These are phyloP conservation scores for Papiliotrema fonsecae DNA, from an alignment of 1,284 basidiomycete species.

Conservation along the genomic window DNA sequence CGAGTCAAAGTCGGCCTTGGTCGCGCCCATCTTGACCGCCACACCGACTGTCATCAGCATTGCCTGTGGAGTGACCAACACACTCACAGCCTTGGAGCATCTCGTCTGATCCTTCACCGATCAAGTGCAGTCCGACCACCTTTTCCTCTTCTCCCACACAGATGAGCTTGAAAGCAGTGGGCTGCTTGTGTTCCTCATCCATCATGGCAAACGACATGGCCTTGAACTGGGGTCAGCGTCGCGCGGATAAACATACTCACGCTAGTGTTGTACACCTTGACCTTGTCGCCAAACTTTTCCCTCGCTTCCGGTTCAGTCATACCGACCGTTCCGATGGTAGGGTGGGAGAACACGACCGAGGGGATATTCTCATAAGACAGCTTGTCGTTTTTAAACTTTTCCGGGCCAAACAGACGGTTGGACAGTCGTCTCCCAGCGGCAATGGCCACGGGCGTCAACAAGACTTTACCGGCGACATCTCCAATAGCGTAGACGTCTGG, in stretches of 20 bases:
- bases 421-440: conserved; percentile 85
- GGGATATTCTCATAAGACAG: conserved; percentile 88
- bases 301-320: conserved; percentile 85
- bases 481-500: conserved; percentile 76
- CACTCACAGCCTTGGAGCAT: conserved; percentile 73
- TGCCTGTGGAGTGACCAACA: not conserved
- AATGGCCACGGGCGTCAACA: conserved; percentile 97
- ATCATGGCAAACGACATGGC: conserved; percentile 85
- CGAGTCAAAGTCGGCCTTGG: conserved; percentile 77
- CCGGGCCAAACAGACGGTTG: conserved; percentile 84
- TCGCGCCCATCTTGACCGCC: conserved; percentile 91
- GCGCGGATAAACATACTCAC: conserved; percentile 29
- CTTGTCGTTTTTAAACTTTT: conserved; percentile 79
- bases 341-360: conserved; percentile 91
- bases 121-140: conserved; percentile 90
- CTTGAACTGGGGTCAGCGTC: conserved; percentile 54
- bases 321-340: conserved; percentile 86
- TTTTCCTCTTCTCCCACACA: conserved; percentile 81
- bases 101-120: conserved; percentile 86
- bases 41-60: conserved; percentile 57
- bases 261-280: conserved; percentile 78
- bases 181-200: conserved; percentile 78
- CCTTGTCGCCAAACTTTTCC: conserved; percentile 74
- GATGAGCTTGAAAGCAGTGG: conserved; percentile 88
- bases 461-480: conserved; percentile 84